Conservation (phyloP, 331 rosid genomes). For the Acacia pycnantha region DNA sequence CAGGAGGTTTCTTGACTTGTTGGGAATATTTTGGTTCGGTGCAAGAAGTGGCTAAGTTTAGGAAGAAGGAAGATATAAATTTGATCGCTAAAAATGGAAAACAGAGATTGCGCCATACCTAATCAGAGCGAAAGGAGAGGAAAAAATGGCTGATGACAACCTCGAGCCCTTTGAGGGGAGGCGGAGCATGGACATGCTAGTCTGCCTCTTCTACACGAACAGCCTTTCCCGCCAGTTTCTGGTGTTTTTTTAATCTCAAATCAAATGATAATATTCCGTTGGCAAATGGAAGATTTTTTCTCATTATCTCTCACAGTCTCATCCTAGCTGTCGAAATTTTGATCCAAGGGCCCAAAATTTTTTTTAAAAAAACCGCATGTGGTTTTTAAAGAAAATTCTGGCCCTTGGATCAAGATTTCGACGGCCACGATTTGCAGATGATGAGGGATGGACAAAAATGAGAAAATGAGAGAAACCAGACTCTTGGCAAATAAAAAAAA, state of each 20-base stretch:
- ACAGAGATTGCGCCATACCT: conserved; percentile 24
- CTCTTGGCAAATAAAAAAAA: too few relatives aligned
- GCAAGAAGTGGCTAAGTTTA: conserved; percentile 32
- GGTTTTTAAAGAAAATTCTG: too few relatives aligned
- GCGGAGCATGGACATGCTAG: background rate
- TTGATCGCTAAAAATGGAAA: conserved; percentile 4
- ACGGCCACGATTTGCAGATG: too few relatives aligned
- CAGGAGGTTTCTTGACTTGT: background rate
- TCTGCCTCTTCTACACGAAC: background rate
- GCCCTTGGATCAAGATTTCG: too few relatives aligned
- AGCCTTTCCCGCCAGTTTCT: background rate
- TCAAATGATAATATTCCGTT: background rate
- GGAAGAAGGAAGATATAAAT: conserved; percentile 14
- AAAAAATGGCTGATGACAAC: conserved; percentile 26
- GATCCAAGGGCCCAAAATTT: too few relatives aligned
- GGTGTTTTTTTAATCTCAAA: background rate
- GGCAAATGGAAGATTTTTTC: too few relatives aligned
- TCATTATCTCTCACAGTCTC: too few relatives aligned
- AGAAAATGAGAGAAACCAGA: too few relatives aligned
- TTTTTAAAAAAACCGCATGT: too few relatives aligned
- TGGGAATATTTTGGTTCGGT: conserved; percentile 10
- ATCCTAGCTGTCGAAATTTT: too few relatives aligned
- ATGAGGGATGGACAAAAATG: too few relatives aligned
- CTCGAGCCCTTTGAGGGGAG: conserved; percentile 29
- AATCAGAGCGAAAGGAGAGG: conserved; percentile 39